These are phyloP conservation scores for Podila verticillata DNA, from an alignment of 192 early-diverging fungal genomes.

Conservation along the genomic window DNA sequence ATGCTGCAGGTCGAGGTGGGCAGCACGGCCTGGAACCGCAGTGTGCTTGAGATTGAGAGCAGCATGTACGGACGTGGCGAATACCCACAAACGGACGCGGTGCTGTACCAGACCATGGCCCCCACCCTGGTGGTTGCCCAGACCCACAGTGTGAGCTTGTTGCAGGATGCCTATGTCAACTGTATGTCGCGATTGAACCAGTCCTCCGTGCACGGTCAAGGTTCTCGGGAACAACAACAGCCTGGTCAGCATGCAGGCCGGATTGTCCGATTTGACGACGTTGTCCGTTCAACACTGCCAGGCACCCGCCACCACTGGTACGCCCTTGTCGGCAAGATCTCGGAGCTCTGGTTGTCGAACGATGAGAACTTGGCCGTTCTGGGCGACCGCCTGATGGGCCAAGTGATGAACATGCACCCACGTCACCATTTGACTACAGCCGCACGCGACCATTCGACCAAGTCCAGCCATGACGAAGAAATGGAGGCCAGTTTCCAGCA, in stretches of 20 bases:
- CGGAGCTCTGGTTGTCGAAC: constrained; percentile 46
- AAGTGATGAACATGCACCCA: constrained; percentile 49
- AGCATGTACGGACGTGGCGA: constrained; percentile 42
- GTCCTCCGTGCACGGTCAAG: constrained; percentile 13
- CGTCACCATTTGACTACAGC: constrained; percentile 32
- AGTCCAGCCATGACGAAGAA: constrained; percentile 1
- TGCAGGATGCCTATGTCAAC: constrained; percentile 44
- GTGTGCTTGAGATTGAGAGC: constrained; percentile 45
- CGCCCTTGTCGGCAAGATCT: constrained; percentile 47
- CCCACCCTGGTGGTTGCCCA: constrained; percentile 46
- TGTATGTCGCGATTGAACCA: constrained; percentile 43
- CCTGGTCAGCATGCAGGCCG: not conserved
- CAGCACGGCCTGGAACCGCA: constrained; percentile 37
- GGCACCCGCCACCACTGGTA: constrained; percentile 52
- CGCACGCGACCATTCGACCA: not conserved
- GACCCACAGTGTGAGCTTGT: constrained; percentile 29
- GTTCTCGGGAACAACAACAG: not conserved
- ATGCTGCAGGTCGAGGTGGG: constrained; percentile 51
- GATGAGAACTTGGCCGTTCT: constrained; percentile 29
- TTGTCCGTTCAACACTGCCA: constrained; percentile 32
- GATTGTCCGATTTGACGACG: constrained; percentile 37
- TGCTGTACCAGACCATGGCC: constrained; percentile 46
- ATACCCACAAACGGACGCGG: constrained; percentile 41
- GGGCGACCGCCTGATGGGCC: constrained; percentile 44
- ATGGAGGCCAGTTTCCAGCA: constrained; percentile 41